These are phyloP conservation scores for Arxiozyma slooffiae DNA, from an alignment of 1,139 yeast genomes.

Conservation along the genomic window DNA sequence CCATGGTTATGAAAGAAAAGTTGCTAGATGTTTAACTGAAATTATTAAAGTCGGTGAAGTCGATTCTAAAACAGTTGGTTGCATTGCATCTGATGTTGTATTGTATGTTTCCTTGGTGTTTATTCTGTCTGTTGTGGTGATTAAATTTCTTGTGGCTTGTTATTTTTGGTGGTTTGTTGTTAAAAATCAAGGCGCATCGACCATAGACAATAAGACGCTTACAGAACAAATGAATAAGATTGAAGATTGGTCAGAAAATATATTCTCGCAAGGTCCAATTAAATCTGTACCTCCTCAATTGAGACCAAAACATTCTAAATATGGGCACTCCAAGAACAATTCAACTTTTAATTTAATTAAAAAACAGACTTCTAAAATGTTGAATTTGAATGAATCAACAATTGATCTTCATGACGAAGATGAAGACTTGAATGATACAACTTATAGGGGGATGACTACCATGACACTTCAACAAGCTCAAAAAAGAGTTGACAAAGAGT, in stretches of 20 bases:
- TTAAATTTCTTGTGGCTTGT: conserved; percentile 76
- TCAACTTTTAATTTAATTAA: conserved; percentile 22
- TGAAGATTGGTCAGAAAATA: conserved; percentile 68
- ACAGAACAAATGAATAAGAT: conserved; percentile 50
- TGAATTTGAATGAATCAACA: conserved; percentile 14
- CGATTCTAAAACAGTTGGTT: conserved; percentile 89
- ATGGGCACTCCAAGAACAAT: conserved; percentile 9
- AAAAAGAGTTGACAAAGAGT: neutral
- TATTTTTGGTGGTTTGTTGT: conserved; percentile 80
- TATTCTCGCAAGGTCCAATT: conserved; percentile 46
- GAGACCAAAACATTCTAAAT: conserved; percentile 12
- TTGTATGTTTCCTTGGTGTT: conserved; percentile 71
- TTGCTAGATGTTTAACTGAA: conserved; percentile 79
- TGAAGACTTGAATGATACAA: conserved; percentile 4
- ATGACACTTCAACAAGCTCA: conserved; percentile 26
- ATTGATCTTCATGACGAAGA: conserved; percentile 4
- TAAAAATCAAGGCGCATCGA: conserved; percentile 69
- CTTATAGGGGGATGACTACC: conserved; percentile 29
- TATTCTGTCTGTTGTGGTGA: conserved; percentile 67
- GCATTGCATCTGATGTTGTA: conserved; percentile 82
- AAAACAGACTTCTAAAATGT: conserved; percentile 19
- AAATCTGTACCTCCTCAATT: conserved; percentile 39
- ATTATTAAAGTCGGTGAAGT: conserved; percentile 80
- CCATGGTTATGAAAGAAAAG: conserved; percentile 54
- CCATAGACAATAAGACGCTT: conserved; percentile 45